A percentile compares a stretch with the other conserved stretches of the same genome.
phyloP scores from a whole-genome alignment of 805 yeast genomes.

The Blastobotrys robertii region DNA sequence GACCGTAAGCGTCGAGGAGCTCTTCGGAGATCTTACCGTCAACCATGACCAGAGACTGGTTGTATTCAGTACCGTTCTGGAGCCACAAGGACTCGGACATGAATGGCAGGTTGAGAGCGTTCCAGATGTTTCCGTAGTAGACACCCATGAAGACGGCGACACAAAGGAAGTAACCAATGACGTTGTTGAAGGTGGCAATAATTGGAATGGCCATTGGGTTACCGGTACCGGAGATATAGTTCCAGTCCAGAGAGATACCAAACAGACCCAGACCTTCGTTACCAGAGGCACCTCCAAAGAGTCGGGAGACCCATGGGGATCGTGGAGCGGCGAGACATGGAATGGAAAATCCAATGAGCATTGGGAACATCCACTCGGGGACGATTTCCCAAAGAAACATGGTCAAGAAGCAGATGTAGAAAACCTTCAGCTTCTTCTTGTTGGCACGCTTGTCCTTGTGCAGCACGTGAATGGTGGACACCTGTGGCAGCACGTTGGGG shows the following conservation, averaged over 20 bases:
- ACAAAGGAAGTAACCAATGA: conserved; percentile 25
- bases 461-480: conserved; percentile 47
- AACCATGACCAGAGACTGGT: conserved; percentile 25
- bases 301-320: conserved; percentile 22
- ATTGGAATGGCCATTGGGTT: conserved; percentile 26
- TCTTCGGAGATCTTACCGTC: conserved; percentile 18
- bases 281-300: conserved; percentile 29
- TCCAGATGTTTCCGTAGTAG: conserved; percentile 29
- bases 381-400: conserved; percentile 25
- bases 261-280: conserved; percentile 27
- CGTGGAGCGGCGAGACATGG: conserved; percentile 24
- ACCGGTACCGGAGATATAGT: conserved; percentile 24
- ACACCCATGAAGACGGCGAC: conserved; percentile 19
- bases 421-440: conserved; percentile 20
- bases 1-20: conserved; percentile 22
- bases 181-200: conserved; percentile 23
- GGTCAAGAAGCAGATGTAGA: conserved; percentile 12
- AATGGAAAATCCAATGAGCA: conserved; percentile 25
- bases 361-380: conserved; percentile 26
- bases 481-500: conserved; percentile 53
- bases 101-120: conserved; percentile 26
- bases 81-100: conserved; percentile 26
- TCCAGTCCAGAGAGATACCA: conserved; percentile 28
- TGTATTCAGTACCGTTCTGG: conserved; percentile 18
- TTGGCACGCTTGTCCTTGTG: conserved; percentile 17